A percentile compares a stretch with the other conserved stretches of the same genome.
These are phyloP conservation scores for Verticillium nonalfalfae DNA, from an alignment of 2,329 filamentous ascomycete genomes.

Conservation along the genomic window DNA sequence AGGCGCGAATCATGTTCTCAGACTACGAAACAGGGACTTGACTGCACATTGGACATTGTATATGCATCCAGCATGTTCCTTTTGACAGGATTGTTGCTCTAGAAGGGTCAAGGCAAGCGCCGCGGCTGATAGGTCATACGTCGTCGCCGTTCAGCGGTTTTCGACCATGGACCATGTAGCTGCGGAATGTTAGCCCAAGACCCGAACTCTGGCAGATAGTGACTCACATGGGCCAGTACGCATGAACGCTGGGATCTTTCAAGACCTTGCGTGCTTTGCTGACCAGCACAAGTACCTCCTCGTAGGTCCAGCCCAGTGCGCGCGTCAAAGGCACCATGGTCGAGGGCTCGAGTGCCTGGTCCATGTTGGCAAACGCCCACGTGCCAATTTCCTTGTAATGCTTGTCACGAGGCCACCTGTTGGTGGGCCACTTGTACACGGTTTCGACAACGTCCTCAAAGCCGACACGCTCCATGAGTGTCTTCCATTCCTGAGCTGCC, in stretches of 20 bases:
- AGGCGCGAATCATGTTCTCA: too few species aligned
- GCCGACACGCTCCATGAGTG: conserved; percentile 19
- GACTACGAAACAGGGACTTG: neutral
- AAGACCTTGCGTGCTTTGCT: conserved; percentile 16
- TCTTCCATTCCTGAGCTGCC: conserved; percentile 19
- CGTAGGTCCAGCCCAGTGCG: conserved; percentile 25
- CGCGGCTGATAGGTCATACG: neutral
- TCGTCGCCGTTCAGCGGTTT: conserved; percentile 3
- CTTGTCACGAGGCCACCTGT: conserved; percentile 26
- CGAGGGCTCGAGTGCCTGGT: conserved; percentile 24
- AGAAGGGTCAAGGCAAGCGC: neutral
- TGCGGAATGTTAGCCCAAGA: neutral
- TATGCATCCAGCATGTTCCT: too few species aligned
- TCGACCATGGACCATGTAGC: conserved; percentile 8
- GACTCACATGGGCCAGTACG: conserved; percentile 14
- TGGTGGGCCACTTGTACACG: conserved; percentile 26
- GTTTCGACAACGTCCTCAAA: conserved; percentile 24
- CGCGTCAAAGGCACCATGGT: conserved; percentile 28
- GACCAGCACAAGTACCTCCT: conserved; percentile 19
- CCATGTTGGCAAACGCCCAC: conserved; percentile 22
- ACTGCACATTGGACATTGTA: neutral
- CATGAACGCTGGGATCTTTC: conserved; percentile 16
- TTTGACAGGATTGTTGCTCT: neutral
- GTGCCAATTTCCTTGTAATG: conserved; percentile 26
- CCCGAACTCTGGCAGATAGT: neutral